Percentiles rank a stretch among this genome's conserved stretches.
Conservation (phyloP, 2,329 filamentous ascomycete species). For the Ambrosiella beaveri region DNA sequence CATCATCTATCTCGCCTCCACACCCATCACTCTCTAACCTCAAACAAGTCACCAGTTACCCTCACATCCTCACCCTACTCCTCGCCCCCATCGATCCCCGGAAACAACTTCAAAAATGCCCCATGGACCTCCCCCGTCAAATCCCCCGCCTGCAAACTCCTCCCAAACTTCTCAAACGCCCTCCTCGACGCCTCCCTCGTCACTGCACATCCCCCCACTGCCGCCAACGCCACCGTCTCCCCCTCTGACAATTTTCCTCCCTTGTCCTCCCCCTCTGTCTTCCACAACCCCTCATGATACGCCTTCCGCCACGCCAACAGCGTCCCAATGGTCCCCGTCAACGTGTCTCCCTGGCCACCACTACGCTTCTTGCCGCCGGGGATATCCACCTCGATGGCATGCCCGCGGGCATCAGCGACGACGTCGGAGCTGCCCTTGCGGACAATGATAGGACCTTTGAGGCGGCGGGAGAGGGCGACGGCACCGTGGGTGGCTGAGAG, state of each 20-base stretch:
- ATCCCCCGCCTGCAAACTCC: slow-evolving; percentile 82
- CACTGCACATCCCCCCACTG: slow-evolving; percentile 71
- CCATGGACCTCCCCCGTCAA: slow-evolving; percentile 76
- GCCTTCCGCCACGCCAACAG: slow-evolving; percentile 76
- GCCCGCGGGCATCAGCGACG: slow-evolving; percentile 26
- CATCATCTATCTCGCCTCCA: too few species aligned
- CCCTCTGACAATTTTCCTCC: slow-evolving; percentile 24
- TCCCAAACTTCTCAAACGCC: slow-evolving; percentile 70
- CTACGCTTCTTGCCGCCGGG: slow-evolving; percentile 74
- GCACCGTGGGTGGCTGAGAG: slow-evolving; percentile 31
- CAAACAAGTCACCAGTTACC: not conserved
- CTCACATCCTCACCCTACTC: not conserved
- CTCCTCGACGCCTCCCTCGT: slow-evolving; percentile 78
- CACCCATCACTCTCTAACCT: not conserved
- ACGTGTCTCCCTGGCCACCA: slow-evolving; percentile 86
- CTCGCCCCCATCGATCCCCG: slow-evolving; percentile 30
- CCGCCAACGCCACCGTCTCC: slow-evolving; percentile 58
- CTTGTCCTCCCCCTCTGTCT: slow-evolving; percentile 30
- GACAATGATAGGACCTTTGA: slow-evolving; percentile 78
- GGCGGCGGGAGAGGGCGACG: slow-evolving; percentile 50
- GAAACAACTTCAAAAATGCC: slow-evolving; percentile 66
- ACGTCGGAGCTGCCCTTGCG: slow-evolving; percentile 76
- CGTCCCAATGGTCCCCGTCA: slow-evolving; percentile 79
- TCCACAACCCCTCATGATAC: slow-evolving; percentile 74
- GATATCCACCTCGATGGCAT: slow-evolving; percentile 43